phyloP scores from a whole-genome alignment of 2,329 filamentous ascomycete species.

The Phialophora verrucosa region DNA sequence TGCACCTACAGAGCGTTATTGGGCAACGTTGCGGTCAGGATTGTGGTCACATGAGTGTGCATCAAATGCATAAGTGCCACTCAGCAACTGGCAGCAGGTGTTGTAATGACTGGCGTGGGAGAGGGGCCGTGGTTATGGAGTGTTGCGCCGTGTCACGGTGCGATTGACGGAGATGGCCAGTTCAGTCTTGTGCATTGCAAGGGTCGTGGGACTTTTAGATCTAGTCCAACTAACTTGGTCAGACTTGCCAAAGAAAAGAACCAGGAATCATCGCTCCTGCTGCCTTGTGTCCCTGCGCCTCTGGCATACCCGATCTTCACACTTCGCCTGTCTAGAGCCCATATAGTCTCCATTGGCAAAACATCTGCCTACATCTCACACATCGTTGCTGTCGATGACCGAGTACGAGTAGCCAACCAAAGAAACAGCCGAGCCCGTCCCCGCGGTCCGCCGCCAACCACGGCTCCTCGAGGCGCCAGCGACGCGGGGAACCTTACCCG shows the following conservation, averaged over 20 bases:
- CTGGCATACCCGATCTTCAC: background rate
- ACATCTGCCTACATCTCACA: background rate
- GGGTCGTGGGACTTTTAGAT: constrained; percentile 10
- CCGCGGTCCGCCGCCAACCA: constrained; percentile 15
- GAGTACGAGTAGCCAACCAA: constrained; percentile 1
- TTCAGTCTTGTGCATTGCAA: constrained; percentile 10
- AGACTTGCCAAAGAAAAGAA: constrained; percentile 18
- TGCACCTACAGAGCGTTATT: background rate
- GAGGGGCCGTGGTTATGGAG: constrained; percentile 12
- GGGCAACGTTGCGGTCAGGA: background rate
- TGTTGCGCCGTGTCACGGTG: constrained; percentile 24
- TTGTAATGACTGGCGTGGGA: constrained; percentile 9
- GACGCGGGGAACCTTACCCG: constrained; percentile 13
- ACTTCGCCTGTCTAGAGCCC: background rate
- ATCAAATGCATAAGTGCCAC: constrained; percentile 1
- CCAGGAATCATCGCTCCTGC: background rate
- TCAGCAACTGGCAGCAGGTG: background rate
- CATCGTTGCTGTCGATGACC: background rate
- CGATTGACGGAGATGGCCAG: constrained; percentile 20
- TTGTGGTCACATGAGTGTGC: constrained; percentile 4
- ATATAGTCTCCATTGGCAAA: background rate
- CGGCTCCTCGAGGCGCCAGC: background rate
- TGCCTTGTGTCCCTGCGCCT: background rate
- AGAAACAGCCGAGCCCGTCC: constrained; percentile 3
- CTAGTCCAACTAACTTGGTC: background rate